Evolutionary conservation across 257 asterid species (phyloP).

Genomic region (Lycium ferocissimum): DNA sequence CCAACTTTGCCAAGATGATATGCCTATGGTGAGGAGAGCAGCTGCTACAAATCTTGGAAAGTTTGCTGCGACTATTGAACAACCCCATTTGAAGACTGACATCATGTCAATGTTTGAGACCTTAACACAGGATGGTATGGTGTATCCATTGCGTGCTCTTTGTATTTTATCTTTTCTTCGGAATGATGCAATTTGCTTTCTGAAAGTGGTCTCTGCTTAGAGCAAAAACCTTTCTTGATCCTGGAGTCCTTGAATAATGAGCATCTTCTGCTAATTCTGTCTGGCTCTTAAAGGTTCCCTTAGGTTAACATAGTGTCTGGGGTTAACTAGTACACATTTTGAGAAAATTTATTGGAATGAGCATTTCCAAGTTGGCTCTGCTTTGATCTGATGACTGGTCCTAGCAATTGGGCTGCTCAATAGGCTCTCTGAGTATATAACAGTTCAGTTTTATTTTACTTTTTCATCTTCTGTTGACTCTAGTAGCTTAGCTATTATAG

Average conservation of each 20-base stretch:
- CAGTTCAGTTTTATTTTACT: neutral
- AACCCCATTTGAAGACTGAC: slow-evolving; percentile 45
- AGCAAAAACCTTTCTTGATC: neutral
- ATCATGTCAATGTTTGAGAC: slow-evolving; percentile 76
- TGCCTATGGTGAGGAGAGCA: slow-evolving; percentile 58
- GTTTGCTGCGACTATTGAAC: slow-evolving; percentile 52
- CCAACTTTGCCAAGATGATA: slow-evolving; percentile 54
- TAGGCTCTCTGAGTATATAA: neutral
- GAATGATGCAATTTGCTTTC: neutral
- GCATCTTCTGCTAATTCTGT: slow-evolving; percentile 17
- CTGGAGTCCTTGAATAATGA: slow-evolving; percentile 12
- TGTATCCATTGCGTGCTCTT: neutral
- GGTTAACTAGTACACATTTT: neutral
- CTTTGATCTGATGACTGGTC: slow-evolving; percentile 1
- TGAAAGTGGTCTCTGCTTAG: slow-evolving; percentile 4
- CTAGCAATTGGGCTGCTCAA: slow-evolving; percentile 9
- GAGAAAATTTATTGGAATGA: neutral
- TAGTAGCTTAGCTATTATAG: neutral
- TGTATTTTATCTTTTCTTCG: neutral
- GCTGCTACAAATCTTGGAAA: slow-evolving; percentile 52
- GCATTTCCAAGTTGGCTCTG: neutral
- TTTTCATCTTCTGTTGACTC: neutral
- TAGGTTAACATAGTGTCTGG: slow-evolving; percentile 15
- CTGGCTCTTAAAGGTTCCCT: slow-evolving; percentile 10
- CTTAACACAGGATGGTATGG: slow-evolving; percentile 81